Conservation (phyloP, 495 filamentous ascomycete species). For the Mycothermus thermophilus region DNA sequence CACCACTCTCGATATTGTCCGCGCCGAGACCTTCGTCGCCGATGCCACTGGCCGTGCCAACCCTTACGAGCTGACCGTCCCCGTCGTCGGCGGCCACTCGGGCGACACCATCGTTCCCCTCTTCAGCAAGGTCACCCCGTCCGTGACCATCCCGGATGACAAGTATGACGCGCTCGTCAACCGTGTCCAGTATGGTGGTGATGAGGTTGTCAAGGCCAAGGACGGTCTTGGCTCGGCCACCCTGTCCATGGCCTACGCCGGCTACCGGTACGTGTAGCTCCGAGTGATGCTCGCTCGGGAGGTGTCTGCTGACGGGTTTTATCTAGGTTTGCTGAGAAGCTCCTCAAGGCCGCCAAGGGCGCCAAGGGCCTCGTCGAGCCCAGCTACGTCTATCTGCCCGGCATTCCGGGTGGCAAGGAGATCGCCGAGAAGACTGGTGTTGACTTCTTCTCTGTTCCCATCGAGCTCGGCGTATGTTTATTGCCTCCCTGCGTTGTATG, state of each 20-base stretch:
- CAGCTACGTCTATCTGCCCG: conserved; percentile 85
- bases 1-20: conserved; percentile 94
- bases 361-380: conserved; percentile 88
- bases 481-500: neutral
- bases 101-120: conserved; percentile 96
- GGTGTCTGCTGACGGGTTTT: conserved; percentile 17
- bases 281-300: no score
- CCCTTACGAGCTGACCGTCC: conserved; percentile 67
- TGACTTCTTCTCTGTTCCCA: conserved; percentile 91
- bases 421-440: conserved; percentile 67
- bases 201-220: conserved; percentile 98
- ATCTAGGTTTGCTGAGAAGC: conserved; percentile 78
- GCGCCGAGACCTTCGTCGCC: conserved; percentile 91
- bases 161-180: conserved; percentile 78
- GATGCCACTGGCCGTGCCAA: conserved; percentile 68
- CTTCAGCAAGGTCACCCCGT: conserved; percentile 76
- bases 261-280: conserved; percentile 56
- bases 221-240: conserved; percentile 90
- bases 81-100: conserved; percentile 93
- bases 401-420: conserved; percentile 72
- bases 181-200: conserved; percentile 94
- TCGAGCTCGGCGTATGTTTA: conserved; percentile 78
- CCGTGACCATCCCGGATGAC: conserved; percentile 67
- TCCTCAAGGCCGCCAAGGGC: conserved; percentile 77
- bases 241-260: conserved; percentile 94